These are phyloP conservation scores for Aspergillus bombycis DNA, from an alignment of 2,329 filamentous ascomycete genomes.

Conservation along the genomic window DNA sequence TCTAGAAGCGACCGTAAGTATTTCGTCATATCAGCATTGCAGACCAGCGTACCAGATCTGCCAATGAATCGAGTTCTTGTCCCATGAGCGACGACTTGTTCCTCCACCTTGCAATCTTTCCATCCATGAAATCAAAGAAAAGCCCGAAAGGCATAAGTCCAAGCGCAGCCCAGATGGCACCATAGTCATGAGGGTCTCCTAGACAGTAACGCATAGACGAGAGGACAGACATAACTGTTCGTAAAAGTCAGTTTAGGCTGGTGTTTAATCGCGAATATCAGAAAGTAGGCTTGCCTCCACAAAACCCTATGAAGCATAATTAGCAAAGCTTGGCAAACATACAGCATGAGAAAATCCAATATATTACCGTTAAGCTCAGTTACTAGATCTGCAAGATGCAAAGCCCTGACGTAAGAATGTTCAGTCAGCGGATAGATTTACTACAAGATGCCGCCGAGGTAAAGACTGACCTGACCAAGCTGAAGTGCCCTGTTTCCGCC, in stretches of 20 bases:
- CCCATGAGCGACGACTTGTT: constrained; percentile 98
- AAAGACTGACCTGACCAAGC: constrained; percentile 50
- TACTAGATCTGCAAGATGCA: constrained; percentile 55
- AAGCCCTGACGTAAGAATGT: constrained; percentile 37
- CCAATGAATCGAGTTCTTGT: constrained; percentile 93
- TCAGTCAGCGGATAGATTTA: constrained; percentile 16
- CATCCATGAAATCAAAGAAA: constrained; percentile 98
- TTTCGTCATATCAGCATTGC: constrained; percentile 3
- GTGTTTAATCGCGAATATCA: background rate
- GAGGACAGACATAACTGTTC: constrained; percentile 84
- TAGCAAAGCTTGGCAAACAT: constrained; percentile 13
- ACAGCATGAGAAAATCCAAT: background rate
- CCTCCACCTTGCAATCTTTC: constrained; percentile 93
- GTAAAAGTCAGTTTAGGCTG: constrained; percentile 22
- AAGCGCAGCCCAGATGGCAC: constrained; percentile 79
- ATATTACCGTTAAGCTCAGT: constrained; percentile 53
- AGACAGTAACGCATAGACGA: constrained; percentile 93
- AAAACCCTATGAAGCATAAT: constrained; percentile 45
- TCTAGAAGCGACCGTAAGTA: constrained; percentile 55
- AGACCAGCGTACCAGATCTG: constrained; percentile 73
- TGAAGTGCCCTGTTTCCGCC: constrained; percentile 54
- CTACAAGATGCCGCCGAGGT: constrained; percentile 4
- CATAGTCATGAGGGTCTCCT: constrained; percentile 65
- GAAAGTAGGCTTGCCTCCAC: constrained; percentile 46
- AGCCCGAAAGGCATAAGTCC: constrained; percentile 87